Percentiles rank a stretch among this genome's conserved stretches.
Evolutionary conservation across 345 rosid genomes (phyloP).

Genomic region (Pistacia vera): DNA sequence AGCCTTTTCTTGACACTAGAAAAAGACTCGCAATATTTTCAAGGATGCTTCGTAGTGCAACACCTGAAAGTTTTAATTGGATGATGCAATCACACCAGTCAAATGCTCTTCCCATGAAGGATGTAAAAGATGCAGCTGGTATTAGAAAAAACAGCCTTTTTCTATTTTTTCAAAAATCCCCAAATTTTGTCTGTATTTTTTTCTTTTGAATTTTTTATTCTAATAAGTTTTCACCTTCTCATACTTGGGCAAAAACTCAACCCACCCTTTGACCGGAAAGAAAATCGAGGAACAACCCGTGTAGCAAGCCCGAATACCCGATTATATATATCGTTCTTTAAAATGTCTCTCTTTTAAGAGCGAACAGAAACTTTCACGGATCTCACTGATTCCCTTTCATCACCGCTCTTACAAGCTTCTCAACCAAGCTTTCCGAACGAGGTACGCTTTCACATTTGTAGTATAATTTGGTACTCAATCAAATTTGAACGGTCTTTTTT

Average conservation of each 20-base stretch:
- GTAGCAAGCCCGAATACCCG: neutral
- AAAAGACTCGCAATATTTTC: constrained; percentile 66
- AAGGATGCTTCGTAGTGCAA: constrained; percentile 86
- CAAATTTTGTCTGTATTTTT: no score
- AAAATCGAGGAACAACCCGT: neutral
- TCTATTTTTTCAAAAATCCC: no score
- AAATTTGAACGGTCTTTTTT: neutral
- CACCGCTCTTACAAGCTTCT: neutral
- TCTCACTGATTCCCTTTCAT: neutral
- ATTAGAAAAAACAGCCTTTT: neutral
- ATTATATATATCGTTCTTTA: neutral
- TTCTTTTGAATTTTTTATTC: no score
- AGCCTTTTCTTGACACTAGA: constrained; percentile 60
- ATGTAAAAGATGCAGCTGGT: constrained; percentile 47
- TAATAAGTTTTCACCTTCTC: no score
- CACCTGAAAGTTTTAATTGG: constrained; percentile 74
- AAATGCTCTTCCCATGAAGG: constrained; percentile 40
- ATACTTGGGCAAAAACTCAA: neutral
- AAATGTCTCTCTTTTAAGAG: neutral
- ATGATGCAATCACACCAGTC: constrained; percentile 52
- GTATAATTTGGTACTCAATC: neutral
- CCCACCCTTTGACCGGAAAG: neutral
- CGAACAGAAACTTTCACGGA: neutral
- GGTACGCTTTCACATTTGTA: neutral
- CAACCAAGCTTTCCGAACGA: constrained; percentile 9